Evolutionary conservation across 305 asterid species (phyloP).

Genomic region (Stenogyne calaminthoides): DNA sequence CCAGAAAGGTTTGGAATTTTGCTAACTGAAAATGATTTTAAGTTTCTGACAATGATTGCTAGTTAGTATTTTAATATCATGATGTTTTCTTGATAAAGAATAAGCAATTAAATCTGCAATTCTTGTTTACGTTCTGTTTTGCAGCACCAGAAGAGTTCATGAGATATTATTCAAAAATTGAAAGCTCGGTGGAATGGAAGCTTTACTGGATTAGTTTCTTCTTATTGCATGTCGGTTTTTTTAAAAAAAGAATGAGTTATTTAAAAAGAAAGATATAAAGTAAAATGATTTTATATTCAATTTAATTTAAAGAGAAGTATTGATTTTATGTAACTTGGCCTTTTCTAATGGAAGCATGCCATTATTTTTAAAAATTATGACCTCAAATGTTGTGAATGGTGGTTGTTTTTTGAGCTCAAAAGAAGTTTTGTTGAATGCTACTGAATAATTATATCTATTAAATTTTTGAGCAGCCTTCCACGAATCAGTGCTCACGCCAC

Average conservation of each 20-base stretch:
- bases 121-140: not conserved
- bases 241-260: not conserved
- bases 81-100: not conserved
- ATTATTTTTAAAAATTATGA: no score
- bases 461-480: no score
- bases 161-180: conserved; percentile 31
- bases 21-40: not conserved
- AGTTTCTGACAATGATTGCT: not conserved
- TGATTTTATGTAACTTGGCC: not conserved
- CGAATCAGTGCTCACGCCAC: no score
- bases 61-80: not conserved
- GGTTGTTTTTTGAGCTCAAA: no score
- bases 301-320: not conserved
- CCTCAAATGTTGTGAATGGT: no score
- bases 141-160: conserved; percentile 35
- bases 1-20: conserved; percentile 41
- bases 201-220: not conserved
- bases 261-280: not conserved
- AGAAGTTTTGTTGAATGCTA: no score
- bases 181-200: not conserved
- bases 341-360: not conserved
- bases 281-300: not conserved
- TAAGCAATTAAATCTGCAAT: not conserved
- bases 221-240: not conserved
- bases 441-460: no score